Evolutionary conservation across 495 filamentous ascomycete species (phyloP).

Genomic region (Podospora pseudocomata): DNA sequence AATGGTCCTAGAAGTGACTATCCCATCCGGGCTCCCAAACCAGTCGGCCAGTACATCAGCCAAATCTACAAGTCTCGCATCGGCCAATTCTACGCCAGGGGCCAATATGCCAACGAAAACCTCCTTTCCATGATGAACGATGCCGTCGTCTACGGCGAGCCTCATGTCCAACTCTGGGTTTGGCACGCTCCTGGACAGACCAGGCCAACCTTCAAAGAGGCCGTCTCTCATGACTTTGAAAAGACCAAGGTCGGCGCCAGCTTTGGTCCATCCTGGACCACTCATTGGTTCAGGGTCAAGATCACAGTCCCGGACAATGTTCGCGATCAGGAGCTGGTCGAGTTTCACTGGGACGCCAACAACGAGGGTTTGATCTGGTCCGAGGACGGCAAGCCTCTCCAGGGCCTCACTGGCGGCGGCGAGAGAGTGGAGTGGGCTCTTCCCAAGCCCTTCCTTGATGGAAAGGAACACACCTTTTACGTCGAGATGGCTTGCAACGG

Average conservation of each 20-base stretch:
- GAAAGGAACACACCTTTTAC: constrained; percentile 82
- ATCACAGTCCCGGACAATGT: constrained; percentile 73
- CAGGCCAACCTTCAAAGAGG: constrained; percentile 87
- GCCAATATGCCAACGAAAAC: constrained; percentile 78
- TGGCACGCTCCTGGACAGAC: constrained; percentile 76
- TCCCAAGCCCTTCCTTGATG: constrained; percentile 73
- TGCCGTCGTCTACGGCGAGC: constrained; percentile 62
- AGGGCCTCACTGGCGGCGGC: constrained; percentile 88
- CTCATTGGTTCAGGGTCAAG: constrained; percentile 91
- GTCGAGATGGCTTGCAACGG: constrained; percentile 98
- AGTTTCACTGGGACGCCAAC: constrained; percentile 93
- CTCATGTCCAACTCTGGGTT: constrained; percentile 79
- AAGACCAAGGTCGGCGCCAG: constrained; percentile 69
- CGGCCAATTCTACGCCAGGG: constrained; percentile 68
- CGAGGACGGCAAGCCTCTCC: constrained; percentile 80
- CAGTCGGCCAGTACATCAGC: constrained; percentile 77
- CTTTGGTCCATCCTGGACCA: constrained; percentile 95
- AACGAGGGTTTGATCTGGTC: constrained; percentile 91
- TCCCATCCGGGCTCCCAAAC: constrained; percentile 44
- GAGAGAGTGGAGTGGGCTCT: constrained; percentile 89
- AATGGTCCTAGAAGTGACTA: constrained; percentile 39
- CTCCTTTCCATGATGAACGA: constrained; percentile 77
- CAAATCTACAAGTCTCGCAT: constrained; percentile 85
- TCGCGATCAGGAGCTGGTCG: constrained; percentile 67
- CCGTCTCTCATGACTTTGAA: constrained; percentile 72